A percentile compares a stretch with the other conserved stretches of the same genome.
phyloP scores from a whole-genome alignment of 257 asterid genomes.

The Nicotiana attenuata region DNA sequence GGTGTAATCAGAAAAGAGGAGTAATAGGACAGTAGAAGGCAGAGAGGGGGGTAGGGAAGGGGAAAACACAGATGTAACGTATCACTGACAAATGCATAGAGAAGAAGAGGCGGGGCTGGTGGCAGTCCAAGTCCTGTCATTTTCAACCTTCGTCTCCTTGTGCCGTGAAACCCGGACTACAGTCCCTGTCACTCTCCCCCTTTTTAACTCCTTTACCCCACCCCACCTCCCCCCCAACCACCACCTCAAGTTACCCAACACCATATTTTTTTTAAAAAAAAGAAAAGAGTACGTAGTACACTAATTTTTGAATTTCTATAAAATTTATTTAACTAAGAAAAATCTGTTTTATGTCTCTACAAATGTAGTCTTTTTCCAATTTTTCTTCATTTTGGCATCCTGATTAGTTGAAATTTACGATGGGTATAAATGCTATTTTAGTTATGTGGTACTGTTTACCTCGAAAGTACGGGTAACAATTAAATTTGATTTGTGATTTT shows the following conservation, averaged over 20 bases:
- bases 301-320: neutral
- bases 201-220: neutral
- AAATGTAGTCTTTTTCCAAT: neutral
- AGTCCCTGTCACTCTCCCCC: conserved; percentile 40
- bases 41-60: neutral
- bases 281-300: neutral
- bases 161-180: conserved; percentile 91
- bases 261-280: neutral
- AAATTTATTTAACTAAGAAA: too few relatives aligned
- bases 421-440: too few relatives aligned
- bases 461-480: too few relatives aligned
- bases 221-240: too few relatives aligned
- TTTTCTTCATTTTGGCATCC: too few relatives aligned
- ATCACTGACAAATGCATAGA: conserved; percentile 58
- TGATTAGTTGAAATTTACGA: too few relatives aligned
- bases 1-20: neutral
- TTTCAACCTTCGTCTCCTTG: conserved; percentile 66
- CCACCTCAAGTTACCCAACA: too few relatives aligned
- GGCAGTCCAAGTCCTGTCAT: conserved; percentile 57
- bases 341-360: neutral
- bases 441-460: too few relatives aligned
- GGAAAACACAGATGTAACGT: conserved; percentile 68
- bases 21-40: neutral
- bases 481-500: too few relatives aligned
- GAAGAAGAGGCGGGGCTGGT: conserved; percentile 8